Base-by-base conservation (phyloP, 73 alveolate species). In the Effrenium voratum region DNA sequence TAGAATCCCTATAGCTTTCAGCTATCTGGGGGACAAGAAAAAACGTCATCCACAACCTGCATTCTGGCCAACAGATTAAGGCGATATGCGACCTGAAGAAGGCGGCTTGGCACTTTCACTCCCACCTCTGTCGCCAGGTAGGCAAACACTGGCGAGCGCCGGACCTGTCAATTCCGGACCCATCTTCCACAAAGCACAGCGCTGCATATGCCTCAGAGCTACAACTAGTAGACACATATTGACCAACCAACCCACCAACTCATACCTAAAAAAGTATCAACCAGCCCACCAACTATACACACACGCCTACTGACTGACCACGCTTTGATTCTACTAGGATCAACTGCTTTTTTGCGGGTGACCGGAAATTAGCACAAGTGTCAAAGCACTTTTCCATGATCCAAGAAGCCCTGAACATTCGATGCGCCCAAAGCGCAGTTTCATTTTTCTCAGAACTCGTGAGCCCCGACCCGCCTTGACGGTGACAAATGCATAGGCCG, bases 61-160 rank as follows among this genome's bases (percentile, higher is more conserved):
- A 12, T 19, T 19, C 63, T 19, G 63, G 66, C 28, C 10, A 52
- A 10, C 19, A 52, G 66, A 52, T 19, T 52, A 19, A 52, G 28
- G 10, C 10, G 66, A 52, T 19, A 13, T 19, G 28, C 10, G 28
- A 52, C 28, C 28, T 19, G 28, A 10, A 13, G 66, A 52, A 52
- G 19, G 66, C 66, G 66, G 28, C 28, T 52, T 24, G 38, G 41
- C 32, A 19, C 41, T 16, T 6, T 22, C 22, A 10, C 80, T 0
- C 45, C 49, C n/a, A 28, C 93, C 93, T 85, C 93, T 36, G 93
- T 85, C 41, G 93, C 93, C 81, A 85, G 52, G 93, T 59, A 59
- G 6, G 93, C 93, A 32, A 85, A 85, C 46, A 85, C 93, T 30
- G 93, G 93, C 28, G 93, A 85, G 57, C 93, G 93, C 15, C 93